Evolutionary conservation across 1,139 yeast species (phyloP).

Genomic region (Kodamaea anthophila): DNA sequence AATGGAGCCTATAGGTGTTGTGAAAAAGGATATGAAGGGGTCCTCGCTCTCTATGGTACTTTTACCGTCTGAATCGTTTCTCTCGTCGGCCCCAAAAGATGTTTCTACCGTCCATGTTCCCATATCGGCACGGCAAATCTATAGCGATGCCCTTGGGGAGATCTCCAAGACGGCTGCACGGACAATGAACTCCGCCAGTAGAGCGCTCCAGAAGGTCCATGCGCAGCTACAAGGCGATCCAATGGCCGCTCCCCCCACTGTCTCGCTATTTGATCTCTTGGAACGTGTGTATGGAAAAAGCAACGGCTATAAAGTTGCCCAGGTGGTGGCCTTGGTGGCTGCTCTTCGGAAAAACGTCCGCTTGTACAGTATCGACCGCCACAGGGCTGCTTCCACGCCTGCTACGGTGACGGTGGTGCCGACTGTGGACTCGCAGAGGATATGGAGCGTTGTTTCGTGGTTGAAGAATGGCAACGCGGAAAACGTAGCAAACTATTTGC

Average conservation of each 20-base stretch:
- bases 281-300: slow-evolving; percentile 11
- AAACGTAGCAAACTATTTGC: slow-evolving; percentile 19
- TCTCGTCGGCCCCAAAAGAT: slow-evolving; percentile 38
- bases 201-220: slow-evolving; percentile 1
- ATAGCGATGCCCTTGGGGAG: slow-evolving; percentile 22
- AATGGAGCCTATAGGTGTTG: slow-evolving; percentile 34
- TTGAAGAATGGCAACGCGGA: slow-evolving; percentile 24
- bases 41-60: no score
- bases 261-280: slow-evolving; percentile 46
- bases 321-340: slow-evolving; percentile 40
- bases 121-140: slow-evolving; percentile 26
- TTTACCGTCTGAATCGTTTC: slow-evolving; percentile 16
- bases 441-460: slow-evolving; percentile 22
- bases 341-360: slow-evolving; percentile 44
- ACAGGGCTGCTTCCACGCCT: slow-evolving; percentile 31
- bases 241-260: slow-evolving; percentile 36
- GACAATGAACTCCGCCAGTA: slow-evolving; percentile 2
- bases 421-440: slow-evolving; percentile 23
- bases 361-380: slow-evolving; percentile 35
- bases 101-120: slow-evolving; percentile 40
- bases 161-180: slow-evolving; percentile 14
- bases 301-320: slow-evolving; percentile 17
- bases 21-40: background rate
- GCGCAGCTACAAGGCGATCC: slow-evolving; percentile 12
- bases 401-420: slow-evolving; percentile 46